A percentile compares a stretch with the other conserved stretches of the same genome.
Conservation (phyloP, 306 rosid species). For the Notholithocarpus densiflorus region DNA sequence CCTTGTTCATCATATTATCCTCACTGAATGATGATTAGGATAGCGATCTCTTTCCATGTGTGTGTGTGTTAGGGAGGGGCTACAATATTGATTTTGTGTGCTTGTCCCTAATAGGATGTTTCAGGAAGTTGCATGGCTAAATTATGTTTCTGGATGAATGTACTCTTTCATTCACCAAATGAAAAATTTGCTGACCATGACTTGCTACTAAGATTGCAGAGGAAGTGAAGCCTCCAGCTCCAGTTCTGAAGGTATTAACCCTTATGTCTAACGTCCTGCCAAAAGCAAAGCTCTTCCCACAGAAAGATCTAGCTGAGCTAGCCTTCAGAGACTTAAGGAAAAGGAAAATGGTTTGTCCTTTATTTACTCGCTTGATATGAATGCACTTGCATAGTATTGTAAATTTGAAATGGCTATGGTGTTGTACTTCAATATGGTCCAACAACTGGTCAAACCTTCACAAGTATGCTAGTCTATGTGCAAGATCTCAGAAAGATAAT, state of each 20-base stretch:
- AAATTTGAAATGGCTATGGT: background rate
- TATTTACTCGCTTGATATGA: background rate
- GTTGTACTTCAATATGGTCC: background rate
- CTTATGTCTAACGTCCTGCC: conserved; percentile 64
- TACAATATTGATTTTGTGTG: background rate
- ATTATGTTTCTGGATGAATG: background rate
- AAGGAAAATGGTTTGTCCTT: conserved; percentile 70
- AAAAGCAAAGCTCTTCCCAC: conserved; percentile 74
- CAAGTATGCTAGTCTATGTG: background rate
- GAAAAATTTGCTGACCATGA: conserved; percentile 40
- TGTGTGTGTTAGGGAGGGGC: background rate
- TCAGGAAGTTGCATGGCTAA: background rate
- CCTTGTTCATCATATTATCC: background rate
- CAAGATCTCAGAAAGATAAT: background rate
- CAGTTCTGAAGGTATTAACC: conserved; percentile 49
- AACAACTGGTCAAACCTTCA: background rate
- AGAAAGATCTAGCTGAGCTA: conserved; percentile 55
- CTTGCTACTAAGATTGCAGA: conserved; percentile 72
- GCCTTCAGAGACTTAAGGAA: conserved; percentile 69
- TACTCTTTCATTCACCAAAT: background rate
- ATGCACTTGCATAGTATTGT: background rate
- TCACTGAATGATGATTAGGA: background rate
- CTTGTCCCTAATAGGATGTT: background rate
- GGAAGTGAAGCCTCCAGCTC: conserved; percentile 61
- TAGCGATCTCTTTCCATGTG: background rate